phyloP scores from a whole-genome alignment of 495 filamentous ascomycete genomes.

The Halenospora varia region DNA sequence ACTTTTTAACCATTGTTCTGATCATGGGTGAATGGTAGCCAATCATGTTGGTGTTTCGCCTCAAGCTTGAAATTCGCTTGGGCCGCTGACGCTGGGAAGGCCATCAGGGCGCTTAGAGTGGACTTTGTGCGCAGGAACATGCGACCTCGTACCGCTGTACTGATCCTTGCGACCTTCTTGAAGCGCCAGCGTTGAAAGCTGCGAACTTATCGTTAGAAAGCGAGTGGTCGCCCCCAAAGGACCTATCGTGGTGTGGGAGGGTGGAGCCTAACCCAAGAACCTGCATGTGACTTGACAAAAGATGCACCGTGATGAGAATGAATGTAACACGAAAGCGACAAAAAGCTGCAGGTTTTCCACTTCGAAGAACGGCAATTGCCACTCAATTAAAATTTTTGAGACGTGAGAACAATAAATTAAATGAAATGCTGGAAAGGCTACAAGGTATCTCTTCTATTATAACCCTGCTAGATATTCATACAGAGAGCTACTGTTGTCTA shows the following conservation, averaged over 20 bases:
- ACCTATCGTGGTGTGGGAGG: too few species aligned
- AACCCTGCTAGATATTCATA: background rate
- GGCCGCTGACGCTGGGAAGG: background rate
- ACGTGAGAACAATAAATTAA: background rate
- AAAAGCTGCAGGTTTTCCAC: background rate
- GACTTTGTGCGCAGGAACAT: background rate
- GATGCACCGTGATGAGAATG: background rate
- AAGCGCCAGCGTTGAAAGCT: background rate
- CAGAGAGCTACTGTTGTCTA: slow-evolving; percentile 9
- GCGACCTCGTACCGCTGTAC: too few species aligned
- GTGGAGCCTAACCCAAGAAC: too few species aligned
- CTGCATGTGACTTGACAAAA: too few species aligned
- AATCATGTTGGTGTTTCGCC: background rate
- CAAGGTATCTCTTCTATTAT: background rate
- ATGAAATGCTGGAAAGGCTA: background rate
- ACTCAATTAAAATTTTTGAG: too few species aligned
- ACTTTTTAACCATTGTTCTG: background rate
- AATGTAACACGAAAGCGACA: background rate
- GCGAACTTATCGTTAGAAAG: background rate
- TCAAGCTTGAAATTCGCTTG: background rate
- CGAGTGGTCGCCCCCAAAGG: background rate
- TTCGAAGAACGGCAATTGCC: background rate
- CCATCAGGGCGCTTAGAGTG: background rate
- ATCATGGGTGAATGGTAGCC: background rate
- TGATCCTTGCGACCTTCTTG: too few species aligned